Base-by-base conservation (phyloP, 2,329 filamentous ascomycete genomes). In the Scytalidium lignicola region DNA sequence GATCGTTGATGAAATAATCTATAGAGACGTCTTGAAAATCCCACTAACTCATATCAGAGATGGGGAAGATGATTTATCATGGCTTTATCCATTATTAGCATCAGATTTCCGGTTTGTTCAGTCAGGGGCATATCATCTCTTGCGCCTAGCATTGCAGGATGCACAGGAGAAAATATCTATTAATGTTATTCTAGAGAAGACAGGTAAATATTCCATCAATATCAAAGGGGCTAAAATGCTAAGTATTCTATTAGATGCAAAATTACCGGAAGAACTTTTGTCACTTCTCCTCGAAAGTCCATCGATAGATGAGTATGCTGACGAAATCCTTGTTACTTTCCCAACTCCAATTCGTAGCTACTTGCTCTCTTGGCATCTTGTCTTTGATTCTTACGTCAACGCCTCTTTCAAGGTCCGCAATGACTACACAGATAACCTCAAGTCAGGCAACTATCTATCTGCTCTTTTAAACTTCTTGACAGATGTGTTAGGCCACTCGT, bases 361-460 rank as follows among this genome's bases (percentile, higher is more conserved):
- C 61, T 75, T 99, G 2, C 74, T 96, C 22, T 87, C 89, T 10
- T 99, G 93, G 93, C 81, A 88, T 55, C 74, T 97, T 1, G 77
- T 96, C 0, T 97, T 95, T 62, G 90, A 95, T 58, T 85, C 92
- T 41, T 95, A 92, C 62, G 73, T 75, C 17, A 81, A 83, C 18
- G 83, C 90, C 12, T 89, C 91, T 0, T 85, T 88, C 65, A 89
- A 90, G 59, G 82, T 97, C 15, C 87, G 90, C 57, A 82, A 80
- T 51, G 84, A 91, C 60, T 97, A 96, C 61, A 79, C 82, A 0
- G 80, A 89, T 20, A 82, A 87, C 51, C 78, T 99, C 49, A 93
- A 90, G 64, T 78, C 86, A 21, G 83, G 84, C 13, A 78, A 83
- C 10, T 84, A 85, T 49, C 69, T 95, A 0, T 68, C 72, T 0